Evolutionary conservation across 2,329 filamentous ascomycete species (phyloP).

Genomic region (Leptographium flavum): DNA sequence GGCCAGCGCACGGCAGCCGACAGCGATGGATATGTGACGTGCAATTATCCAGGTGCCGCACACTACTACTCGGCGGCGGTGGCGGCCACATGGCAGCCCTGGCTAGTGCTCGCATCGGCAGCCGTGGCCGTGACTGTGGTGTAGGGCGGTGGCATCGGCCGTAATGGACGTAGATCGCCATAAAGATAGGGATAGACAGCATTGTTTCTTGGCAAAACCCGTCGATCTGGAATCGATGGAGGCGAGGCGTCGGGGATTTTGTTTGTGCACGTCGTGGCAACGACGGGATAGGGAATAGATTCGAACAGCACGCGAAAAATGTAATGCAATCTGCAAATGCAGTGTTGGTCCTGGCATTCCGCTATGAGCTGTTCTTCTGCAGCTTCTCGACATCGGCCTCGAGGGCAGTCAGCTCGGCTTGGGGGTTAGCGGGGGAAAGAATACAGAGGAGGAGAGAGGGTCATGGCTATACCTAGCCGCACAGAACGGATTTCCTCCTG

Average conservation of each 20-base stretch:
- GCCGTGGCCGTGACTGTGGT: background rate
- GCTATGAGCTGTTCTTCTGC: no score
- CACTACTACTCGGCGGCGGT: constrained; percentile 28
- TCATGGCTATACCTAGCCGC: constrained; percentile 33
- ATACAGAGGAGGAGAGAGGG: background rate
- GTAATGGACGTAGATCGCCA: no score
- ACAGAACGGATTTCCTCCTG: constrained; percentile 50
- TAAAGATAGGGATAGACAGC: no score
- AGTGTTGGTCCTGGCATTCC: no score
- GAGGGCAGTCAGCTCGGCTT: constrained; percentile 19
- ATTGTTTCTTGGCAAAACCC: background rate
- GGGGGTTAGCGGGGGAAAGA: background rate
- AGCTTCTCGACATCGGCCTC: constrained; percentile 24
- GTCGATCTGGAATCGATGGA: background rate
- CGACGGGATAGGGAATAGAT: no score
- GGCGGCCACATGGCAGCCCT: constrained; percentile 3
- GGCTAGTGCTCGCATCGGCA: background rate
- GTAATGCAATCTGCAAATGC: no score
- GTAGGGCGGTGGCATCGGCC: background rate
- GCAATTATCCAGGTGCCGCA: constrained; percentile 48
- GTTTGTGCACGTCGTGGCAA: background rate
- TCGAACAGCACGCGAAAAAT: no score
- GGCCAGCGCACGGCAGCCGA: constrained; percentile 15
- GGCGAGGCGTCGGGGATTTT: background rate
- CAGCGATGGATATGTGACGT: constrained; percentile 22